Evolutionary conservation across 1,284 basidiomycete species (phyloP).

Genomic region (Sanghuangporus baumii): DNA sequence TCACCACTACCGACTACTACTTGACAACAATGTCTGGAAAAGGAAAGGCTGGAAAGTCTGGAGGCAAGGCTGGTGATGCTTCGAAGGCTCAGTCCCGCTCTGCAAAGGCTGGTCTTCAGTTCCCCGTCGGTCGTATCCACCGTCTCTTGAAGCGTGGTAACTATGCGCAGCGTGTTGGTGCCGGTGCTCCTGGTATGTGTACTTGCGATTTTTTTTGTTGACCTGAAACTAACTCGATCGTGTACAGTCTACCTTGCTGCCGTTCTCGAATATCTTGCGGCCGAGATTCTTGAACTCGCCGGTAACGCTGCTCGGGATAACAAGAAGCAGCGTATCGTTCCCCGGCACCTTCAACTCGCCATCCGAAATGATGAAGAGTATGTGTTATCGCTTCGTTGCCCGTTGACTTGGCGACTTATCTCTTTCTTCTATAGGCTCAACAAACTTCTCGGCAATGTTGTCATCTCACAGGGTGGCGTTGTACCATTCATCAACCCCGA

Average conservation of each 20-base stretch:
- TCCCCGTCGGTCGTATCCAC: constrained; percentile 92
- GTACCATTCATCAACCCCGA: constrained; percentile 57
- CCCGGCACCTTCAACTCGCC: constrained; percentile 83
- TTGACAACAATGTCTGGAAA: constrained; percentile 47
- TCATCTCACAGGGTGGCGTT: constrained; percentile 87
- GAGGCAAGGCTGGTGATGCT: constrained; percentile 48
- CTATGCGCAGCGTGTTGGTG: constrained; percentile 78
- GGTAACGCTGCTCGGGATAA: constrained; percentile 79
- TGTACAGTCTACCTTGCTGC: constrained; percentile 76
- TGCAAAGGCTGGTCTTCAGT: constrained; percentile 77
- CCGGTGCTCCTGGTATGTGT: constrained; percentile 68
- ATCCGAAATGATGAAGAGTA: constrained; percentile 84
- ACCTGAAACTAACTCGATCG: constrained; percentile 1
- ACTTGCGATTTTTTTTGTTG: background rate
- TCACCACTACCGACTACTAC: constrained; percentile 5
- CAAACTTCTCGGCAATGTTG: constrained; percentile 72
- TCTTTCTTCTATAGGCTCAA: constrained; percentile 39
- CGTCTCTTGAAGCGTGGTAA: constrained; percentile 86
- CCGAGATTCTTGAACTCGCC: constrained; percentile 85
- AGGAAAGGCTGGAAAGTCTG: constrained; percentile 56
- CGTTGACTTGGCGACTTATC: background rate
- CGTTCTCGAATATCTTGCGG: constrained; percentile 78
- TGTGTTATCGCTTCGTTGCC: constrained; percentile 20
- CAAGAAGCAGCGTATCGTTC: constrained; percentile 86
- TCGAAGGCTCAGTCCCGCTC: constrained; percentile 69